Conservation (phyloP, 257 asterid genomes). For the Marsdenia floribunda region DNA sequence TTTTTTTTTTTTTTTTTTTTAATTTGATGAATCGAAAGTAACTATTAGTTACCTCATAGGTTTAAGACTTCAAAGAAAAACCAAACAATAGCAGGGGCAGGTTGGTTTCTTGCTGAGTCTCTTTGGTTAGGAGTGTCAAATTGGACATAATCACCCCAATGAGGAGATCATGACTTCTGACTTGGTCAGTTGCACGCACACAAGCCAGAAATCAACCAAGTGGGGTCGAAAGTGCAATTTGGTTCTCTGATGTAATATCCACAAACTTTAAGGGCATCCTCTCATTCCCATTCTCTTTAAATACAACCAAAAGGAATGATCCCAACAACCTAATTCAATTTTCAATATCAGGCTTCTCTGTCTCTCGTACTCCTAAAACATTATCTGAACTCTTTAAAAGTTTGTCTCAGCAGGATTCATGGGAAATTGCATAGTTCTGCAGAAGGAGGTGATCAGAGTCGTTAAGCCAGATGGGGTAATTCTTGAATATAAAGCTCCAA, state of each 20-base stretch:
- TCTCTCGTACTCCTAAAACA: not conserved
- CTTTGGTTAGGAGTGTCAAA: not conserved
- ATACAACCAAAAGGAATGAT: conserved; percentile 28
- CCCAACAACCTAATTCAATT: conserved; percentile 13
- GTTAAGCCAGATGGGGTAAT: conserved; percentile 66
- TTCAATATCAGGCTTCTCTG: conserved; percentile 10
- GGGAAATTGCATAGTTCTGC: conserved; percentile 72
- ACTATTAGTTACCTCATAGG: no score
- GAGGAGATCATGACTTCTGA: conserved; percentile 9
- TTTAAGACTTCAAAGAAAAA: not conserved
- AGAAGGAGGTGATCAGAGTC: conserved; percentile 37
- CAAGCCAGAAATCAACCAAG: conserved; percentile 22
- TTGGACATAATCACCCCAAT: conserved; percentile 14
- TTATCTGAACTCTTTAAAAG: not conserved
- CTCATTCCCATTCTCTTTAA: conserved; percentile 24
- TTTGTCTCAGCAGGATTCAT: conserved; percentile 23
- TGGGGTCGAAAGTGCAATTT: conserved; percentile 40
- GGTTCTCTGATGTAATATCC: conserved; percentile 27
- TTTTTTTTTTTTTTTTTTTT: no score
- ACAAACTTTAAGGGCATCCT: conserved; percentile 28
- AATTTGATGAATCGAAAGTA: no score
- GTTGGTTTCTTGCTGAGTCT: not conserved
- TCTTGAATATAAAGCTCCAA: conserved; percentile 59
- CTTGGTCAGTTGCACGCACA: conserved; percentile 10
- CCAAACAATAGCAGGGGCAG: not conserved